Conservation (phyloP, 108 stramenopile species). For the Stephanodiscus minutulus region DNA sequence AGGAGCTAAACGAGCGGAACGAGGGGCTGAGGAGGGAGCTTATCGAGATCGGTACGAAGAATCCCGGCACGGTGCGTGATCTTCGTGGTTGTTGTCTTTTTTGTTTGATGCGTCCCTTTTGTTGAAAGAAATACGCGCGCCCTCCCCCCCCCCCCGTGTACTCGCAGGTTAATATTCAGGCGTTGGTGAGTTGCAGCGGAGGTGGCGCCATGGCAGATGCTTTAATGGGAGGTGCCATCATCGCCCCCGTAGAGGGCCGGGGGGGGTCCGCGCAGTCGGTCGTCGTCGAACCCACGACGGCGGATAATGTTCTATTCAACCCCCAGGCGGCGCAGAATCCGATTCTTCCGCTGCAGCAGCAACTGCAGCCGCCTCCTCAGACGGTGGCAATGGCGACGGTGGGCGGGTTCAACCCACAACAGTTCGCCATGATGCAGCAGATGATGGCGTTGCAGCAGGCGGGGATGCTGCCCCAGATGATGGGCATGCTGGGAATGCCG, state of each 20-base stretch:
- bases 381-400: not conserved
- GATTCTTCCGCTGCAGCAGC: not conserved
- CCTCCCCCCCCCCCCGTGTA: not conserved
- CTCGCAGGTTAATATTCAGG: slow-evolving; percentile 2
- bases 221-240: no score
- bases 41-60: slow-evolving; percentile 81
- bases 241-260: no score
- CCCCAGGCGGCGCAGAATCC: not conserved
- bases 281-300: not conserved
- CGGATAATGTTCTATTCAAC: not conserved
- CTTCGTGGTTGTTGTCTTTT: not conserved
- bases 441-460: not conserved
- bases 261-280: not conserved
- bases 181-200: slow-evolving; percentile 8
- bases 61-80: slow-evolving; percentile 62
- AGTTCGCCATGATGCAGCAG: slow-evolving; percentile 4
- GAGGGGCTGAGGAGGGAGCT: slow-evolving; percentile 69
- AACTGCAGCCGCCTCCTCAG: not conserved
- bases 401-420: slow-evolving; percentile 1
- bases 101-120: no score
- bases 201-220: not conserved
- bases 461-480: slow-evolving; percentile 2
- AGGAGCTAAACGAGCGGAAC: slow-evolving; percentile 83
- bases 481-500: not conserved
- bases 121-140: no score